phyloP scores from a whole-genome alignment of 805 yeast genomes.

The Metschnikowia noctiluminum region DNA sequence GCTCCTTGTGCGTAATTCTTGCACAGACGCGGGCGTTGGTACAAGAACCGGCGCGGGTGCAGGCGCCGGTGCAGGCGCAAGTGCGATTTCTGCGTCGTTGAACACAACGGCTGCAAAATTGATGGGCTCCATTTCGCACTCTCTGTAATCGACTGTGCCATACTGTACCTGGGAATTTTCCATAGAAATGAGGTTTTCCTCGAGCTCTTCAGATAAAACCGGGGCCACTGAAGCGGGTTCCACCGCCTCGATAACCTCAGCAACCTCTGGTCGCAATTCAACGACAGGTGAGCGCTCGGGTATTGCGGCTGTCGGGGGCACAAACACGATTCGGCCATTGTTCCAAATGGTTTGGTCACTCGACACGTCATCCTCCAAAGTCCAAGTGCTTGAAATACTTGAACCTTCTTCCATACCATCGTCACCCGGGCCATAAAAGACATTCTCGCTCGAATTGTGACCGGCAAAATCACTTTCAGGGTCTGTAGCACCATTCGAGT shows the following conservation, averaged over 20 bases:
- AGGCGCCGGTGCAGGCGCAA: neutral
- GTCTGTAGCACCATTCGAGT: no score
- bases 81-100: neutral
- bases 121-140: neutral
- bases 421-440: neutral
- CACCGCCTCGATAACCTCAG: no score
- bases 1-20: no score
- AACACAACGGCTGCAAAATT: conserved; percentile 3
- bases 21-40: no score
- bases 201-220: neutral
- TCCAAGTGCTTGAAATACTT: neutral
- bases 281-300: neutral
- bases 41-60: no score
- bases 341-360: neutral
- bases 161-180: neutral
- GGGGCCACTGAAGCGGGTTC: no score
- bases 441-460: neutral
- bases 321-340: neutral
- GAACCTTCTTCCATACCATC: neutral
- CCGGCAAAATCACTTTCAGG: no score
- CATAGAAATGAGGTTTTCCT: neutral
- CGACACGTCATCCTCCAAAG: neutral
- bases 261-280: neutral
- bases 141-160: neutral
- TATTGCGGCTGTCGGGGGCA: neutral